Percentiles rank a stretch among this genome's conserved stretches.
Evolutionary conservation across 2,329 filamentous ascomycete species (phyloP).

Genomic region (Hirsutella minnesotensis): DNA sequence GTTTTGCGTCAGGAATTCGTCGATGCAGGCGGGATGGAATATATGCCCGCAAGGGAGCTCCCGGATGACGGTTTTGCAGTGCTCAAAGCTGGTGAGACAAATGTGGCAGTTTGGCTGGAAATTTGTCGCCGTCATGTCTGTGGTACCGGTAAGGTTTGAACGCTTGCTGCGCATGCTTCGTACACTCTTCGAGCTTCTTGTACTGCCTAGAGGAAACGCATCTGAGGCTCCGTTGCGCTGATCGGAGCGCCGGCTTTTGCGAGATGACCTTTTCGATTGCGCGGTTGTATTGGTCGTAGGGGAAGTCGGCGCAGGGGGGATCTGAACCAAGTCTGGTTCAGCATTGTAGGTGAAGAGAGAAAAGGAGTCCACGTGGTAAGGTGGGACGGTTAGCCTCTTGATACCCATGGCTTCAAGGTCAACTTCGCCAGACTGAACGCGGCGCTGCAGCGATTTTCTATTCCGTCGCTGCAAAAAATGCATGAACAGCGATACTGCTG

Average conservation of each 20-base stretch:
- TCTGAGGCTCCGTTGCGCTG: slow-evolving; percentile 17
- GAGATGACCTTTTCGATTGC: slow-evolving; percentile 16
- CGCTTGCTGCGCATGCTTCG: slow-evolving; percentile 24
- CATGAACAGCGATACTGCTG: slow-evolving; percentile 58
- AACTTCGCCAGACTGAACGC: slow-evolving; percentile 67
- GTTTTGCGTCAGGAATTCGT: slow-evolving; percentile 64
- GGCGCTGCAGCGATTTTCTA: slow-evolving; percentile 52
- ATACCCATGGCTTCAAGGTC: slow-evolving; percentile 81
- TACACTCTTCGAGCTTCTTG: slow-evolving; percentile 9
- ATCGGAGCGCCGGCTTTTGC: slow-evolving; percentile 18
- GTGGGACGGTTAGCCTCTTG: slow-evolving; percentile 67
- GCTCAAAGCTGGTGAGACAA: slow-evolving; percentile 70
- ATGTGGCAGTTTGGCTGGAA: slow-evolving; percentile 82
- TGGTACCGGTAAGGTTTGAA: slow-evolving; percentile 20
- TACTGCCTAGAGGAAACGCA: slow-evolving; percentile 9
- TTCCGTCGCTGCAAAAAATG: slow-evolving; percentile 65
- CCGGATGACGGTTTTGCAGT: slow-evolving; percentile 52
- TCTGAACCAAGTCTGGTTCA: slow-evolving; percentile 29
- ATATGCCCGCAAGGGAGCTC: slow-evolving; percentile 86
- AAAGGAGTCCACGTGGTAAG: slow-evolving; percentile 57
- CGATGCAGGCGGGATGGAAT: slow-evolving; percentile 86
- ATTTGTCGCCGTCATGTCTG: slow-evolving; percentile 36
- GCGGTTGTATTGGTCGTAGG: slow-evolving; percentile 14
- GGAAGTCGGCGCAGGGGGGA: slow-evolving; percentile 20
- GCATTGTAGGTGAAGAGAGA: slow-evolving; percentile 68